Conservation (phyloP, 2,329 filamentous ascomycete genomes). For the Nemania diffusa region DNA sequence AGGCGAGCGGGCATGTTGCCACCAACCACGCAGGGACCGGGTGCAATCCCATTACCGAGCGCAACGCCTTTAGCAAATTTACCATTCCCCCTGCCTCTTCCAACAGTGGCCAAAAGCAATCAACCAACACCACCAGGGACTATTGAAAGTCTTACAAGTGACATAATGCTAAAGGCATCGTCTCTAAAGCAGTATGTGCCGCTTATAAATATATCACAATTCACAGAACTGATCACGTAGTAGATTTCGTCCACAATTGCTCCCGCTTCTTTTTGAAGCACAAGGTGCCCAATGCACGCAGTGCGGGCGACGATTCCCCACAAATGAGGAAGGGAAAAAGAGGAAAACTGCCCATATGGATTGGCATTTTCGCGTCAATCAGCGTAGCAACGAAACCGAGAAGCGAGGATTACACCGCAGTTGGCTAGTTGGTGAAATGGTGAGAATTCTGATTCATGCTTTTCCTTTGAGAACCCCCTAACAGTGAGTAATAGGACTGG, state of each 20-base stretch:
- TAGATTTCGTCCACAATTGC: conserved; percentile 78
- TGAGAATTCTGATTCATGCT: conserved; percentile 55
- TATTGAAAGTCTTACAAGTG: conserved; percentile 53
- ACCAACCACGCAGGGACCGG: conserved; percentile 47
- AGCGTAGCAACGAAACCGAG: conserved; percentile 85
- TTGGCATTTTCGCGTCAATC: conserved; percentile 97
- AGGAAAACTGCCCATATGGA: conserved; percentile 94
- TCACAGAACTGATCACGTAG: conserved; percentile 35
- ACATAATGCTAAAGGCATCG: conserved; percentile 70
- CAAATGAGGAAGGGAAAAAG: conserved; percentile 79
- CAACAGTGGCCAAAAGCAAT: conserved; percentile 42
- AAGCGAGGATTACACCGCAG: conserved; percentile 89
- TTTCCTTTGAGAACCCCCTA: conserved; percentile 36
- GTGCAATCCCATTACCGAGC: conserved; percentile 51
- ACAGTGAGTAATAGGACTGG: conserved; percentile 75
- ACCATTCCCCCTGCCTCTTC: conserved; percentile 54
- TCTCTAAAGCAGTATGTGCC: conserved; percentile 77
- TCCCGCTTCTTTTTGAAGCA: conserved; percentile 80
- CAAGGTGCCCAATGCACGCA: conserved; percentile 89
- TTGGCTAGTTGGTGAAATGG: conserved; percentile 92
- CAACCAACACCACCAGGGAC: conserved; percentile 47
- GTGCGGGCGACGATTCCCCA: conserved; percentile 87
- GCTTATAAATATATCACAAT: conserved; percentile 22
- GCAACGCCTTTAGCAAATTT: conserved; percentile 49
- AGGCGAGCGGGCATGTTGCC: conserved; percentile 74